Percentiles rank a stretch among this genome's conserved stretches.
phyloP scores from a whole-genome alignment of 192 early-diverging fungal genomes.

The Geosiphon pyriformis region DNA sequence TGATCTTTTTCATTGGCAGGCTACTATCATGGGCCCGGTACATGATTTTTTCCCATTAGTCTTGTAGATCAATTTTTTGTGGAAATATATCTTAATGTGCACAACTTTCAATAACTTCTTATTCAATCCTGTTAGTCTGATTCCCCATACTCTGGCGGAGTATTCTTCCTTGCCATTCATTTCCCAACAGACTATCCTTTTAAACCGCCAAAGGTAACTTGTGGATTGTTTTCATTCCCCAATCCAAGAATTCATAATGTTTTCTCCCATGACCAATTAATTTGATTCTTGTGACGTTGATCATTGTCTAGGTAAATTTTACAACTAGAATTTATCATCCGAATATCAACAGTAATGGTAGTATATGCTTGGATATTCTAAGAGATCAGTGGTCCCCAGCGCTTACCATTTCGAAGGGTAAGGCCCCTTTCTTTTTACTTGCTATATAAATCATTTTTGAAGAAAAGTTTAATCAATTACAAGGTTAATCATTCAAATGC shows the following conservation, averaged over 20 bases:
- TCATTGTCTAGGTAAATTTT: constrained; percentile 71
- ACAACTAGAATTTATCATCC: constrained; percentile 98
- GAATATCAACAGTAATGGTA: constrained; percentile 98
- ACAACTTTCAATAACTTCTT: constrained; percentile 2
- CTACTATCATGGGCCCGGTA: constrained; percentile 97
- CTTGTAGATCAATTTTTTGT: no score
- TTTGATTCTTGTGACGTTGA: neutral
- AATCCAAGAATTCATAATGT: no score
- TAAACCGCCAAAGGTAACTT: constrained; percentile 94
- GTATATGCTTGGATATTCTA: constrained; percentile 97
- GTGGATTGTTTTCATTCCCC: neutral
- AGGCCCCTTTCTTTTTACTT: neutral
- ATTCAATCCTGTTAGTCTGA: constrained; percentile 53
- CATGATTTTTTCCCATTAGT: constrained; percentile 15
- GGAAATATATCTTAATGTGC: no score
- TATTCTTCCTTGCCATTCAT: constrained; percentile 96
- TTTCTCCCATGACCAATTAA: neutral
- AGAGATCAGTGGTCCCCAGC: constrained; percentile 99
- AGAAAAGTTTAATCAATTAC: constrained; percentile 7
- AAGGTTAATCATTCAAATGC: neutral
- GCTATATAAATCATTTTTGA: constrained; percentile 1
- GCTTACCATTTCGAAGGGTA: constrained; percentile 94
- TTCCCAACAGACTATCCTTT: constrained; percentile 98
- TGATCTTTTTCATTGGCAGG: constrained; percentile 93
- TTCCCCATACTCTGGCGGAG: constrained; percentile 89